phyloP scores from a whole-genome alignment of 306 rosid genomes.

The Parietaria judaica region DNA sequence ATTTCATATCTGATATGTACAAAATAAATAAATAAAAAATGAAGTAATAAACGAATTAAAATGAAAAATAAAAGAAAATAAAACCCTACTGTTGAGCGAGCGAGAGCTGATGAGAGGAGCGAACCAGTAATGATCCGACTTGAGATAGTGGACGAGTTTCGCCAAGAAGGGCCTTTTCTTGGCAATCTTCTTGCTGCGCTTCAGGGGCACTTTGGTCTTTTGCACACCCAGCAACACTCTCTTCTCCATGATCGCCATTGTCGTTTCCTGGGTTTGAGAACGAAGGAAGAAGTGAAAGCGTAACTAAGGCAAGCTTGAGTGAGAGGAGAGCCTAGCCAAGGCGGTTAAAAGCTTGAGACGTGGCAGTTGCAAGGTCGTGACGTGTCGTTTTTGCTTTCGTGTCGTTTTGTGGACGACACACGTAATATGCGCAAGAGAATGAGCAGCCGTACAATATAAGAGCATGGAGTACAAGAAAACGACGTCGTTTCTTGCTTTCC shows the following conservation, averaged over 20 bases:
- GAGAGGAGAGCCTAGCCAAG: neutral
- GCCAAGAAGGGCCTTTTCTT: slow-evolving; percentile 14
- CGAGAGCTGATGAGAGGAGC: slow-evolving; percentile 43
- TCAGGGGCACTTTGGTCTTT: slow-evolving; percentile 14
- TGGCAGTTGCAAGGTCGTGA: neutral
- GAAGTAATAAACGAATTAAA: neutral
- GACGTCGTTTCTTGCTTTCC: no score
- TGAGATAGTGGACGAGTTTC: slow-evolving; percentile 43
- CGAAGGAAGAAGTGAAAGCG: neutral
- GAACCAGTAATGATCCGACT: slow-evolving; percentile 47
- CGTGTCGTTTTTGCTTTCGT: neutral
- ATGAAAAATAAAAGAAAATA: neutral
- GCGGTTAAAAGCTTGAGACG: neutral
- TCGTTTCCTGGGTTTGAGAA: neutral
- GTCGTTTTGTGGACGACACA: neutral
- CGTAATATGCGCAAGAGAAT: neutral
- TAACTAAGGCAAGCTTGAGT: no score
- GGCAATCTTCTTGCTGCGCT: slow-evolving; percentile 31
- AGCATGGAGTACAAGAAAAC: no score
- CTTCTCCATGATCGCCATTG: slow-evolving; percentile 1
- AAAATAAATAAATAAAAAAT: neutral
- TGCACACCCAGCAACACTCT: neutral
- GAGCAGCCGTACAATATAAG: neutral
- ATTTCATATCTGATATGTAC: slow-evolving; percentile 30
- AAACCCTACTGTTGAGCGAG: neutral